A percentile compares a stretch with the other conserved stretches of the same genome.
phyloP scores from a whole-genome alignment of 441 rosid genomes.

The Gossypium davidsonii region DNA sequence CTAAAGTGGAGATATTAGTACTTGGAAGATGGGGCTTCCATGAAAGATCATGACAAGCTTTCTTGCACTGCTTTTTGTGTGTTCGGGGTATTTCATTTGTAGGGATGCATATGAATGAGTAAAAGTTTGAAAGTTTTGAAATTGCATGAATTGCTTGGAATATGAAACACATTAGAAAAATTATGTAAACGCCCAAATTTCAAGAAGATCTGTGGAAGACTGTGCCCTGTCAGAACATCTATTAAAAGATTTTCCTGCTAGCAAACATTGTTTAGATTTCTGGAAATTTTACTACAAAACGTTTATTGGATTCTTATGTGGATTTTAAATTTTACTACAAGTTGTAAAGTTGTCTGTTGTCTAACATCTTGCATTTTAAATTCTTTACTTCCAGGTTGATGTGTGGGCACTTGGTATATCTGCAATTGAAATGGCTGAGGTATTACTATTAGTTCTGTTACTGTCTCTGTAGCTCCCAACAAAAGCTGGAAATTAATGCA shows the following conservation, averaged over 20 bases:
- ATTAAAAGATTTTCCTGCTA: neutral
- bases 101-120: neutral
- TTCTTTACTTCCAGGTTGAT: constrained; percentile 61
- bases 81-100: neutral
- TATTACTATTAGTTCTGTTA: constrained; percentile 23
- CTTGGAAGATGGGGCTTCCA: neutral
- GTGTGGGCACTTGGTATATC: constrained; percentile 99
- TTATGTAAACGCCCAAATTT: neutral
- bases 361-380: neutral
- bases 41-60: neutral
- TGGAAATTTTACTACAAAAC: neutral
- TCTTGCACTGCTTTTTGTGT: neutral
- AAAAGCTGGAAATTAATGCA: neutral
- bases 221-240: neutral
- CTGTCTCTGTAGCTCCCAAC: constrained; percentile 15
- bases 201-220: neutral
- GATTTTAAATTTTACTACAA: neutral
- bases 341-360: neutral
- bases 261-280: neutral
- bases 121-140: neutral
- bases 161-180: neutral
- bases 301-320: neutral
- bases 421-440: constrained; percentile 99
- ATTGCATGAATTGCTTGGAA: neutral
- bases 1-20: neutral